Conservation (phyloP, 768 basidiomycete species). For the Psilocybe azurescens region DNA sequence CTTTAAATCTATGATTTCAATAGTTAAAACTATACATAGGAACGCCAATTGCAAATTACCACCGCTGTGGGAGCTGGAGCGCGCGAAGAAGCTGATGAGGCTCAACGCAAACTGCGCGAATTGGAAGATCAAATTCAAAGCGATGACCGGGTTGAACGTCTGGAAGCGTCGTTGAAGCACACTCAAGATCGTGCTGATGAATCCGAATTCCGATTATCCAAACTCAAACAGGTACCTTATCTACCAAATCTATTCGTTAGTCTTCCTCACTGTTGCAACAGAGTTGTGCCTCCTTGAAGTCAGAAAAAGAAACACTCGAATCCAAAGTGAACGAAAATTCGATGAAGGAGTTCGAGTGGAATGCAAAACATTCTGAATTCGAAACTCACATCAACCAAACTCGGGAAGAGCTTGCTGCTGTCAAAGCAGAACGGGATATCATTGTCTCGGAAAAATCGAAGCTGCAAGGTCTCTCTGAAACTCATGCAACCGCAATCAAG, state of each 20-base stretch:
- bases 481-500: constrained; percentile 49
- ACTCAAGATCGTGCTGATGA: constrained; percentile 85
- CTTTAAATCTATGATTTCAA: neutral
- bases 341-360: constrained; percentile 53
- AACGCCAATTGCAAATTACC: constrained; percentile 76
- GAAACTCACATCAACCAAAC: constrained; percentile 41
- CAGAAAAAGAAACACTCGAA: constrained; percentile 64
- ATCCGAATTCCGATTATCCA: constrained; percentile 81
- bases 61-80: constrained; percentile 58
- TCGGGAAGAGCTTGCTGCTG: constrained; percentile 47
- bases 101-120: constrained; percentile 66
- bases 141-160: constrained; percentile 78
- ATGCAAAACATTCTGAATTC: constrained; percentile 51
- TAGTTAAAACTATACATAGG: constrained; percentile 46
- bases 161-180: constrained; percentile 76
- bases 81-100: constrained; percentile 56
- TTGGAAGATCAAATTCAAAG: constrained; percentile 83
- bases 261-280: constrained; percentile 29
- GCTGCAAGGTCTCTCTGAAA: constrained; percentile 52
- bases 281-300: constrained; percentile 62
- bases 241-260: constrained; percentile 11
- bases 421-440: constrained; percentile 50
- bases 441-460: constrained; percentile 55
- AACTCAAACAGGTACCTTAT: constrained; percentile 68
- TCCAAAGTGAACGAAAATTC: constrained; percentile 45